Conservation (phyloP, 208 protist species). For the Leishmania martiniquensis region DNA sequence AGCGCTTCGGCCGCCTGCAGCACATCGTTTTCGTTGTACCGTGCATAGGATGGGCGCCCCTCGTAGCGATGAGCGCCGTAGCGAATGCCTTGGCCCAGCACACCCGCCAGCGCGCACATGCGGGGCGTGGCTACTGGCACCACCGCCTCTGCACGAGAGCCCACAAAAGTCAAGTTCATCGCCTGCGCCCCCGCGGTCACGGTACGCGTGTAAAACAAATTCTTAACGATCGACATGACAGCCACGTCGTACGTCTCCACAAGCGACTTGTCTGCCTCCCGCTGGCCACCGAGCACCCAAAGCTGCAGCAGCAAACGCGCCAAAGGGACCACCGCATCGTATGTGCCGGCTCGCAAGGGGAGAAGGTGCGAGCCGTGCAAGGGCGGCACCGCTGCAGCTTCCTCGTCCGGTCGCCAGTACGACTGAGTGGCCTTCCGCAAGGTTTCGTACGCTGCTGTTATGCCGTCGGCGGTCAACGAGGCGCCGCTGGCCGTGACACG, state of each 20-base stretch:
- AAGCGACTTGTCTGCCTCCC: conserved; percentile 11
- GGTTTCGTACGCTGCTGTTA: background rate
- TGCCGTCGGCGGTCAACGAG: background rate
- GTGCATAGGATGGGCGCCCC: background rate
- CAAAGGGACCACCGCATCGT: conserved; percentile 27
- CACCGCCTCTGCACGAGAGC: conserved; percentile 6
- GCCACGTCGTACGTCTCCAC: conserved; percentile 26
- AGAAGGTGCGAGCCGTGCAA: conserved; percentile 10
- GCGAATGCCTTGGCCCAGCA: conserved; percentile 38
- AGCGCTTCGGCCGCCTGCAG: conserved; percentile 51
- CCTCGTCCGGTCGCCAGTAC: conserved; percentile 7
- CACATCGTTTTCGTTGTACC: conserved; percentile 18
- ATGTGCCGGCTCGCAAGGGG: conserved; percentile 18
- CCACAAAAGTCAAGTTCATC: conserved; percentile 44
- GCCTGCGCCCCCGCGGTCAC: conserved; percentile 1
- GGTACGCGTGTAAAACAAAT: conserved; percentile 37
- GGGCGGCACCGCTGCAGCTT: conserved; percentile 3
- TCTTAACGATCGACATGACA: conserved; percentile 13
- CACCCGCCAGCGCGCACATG: conserved; percentile 25
- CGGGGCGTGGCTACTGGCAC: conserved; percentile 27
- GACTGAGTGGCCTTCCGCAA: conserved; percentile 7
- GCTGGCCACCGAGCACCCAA: conserved; percentile 29
- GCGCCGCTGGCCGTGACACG: background rate
- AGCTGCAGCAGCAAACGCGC: conserved; percentile 32
- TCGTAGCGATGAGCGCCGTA: conserved; percentile 31